phyloP scores from a whole-genome alignment of 805 yeast genomes.

The Tetrapisispora phaffii region DNA sequence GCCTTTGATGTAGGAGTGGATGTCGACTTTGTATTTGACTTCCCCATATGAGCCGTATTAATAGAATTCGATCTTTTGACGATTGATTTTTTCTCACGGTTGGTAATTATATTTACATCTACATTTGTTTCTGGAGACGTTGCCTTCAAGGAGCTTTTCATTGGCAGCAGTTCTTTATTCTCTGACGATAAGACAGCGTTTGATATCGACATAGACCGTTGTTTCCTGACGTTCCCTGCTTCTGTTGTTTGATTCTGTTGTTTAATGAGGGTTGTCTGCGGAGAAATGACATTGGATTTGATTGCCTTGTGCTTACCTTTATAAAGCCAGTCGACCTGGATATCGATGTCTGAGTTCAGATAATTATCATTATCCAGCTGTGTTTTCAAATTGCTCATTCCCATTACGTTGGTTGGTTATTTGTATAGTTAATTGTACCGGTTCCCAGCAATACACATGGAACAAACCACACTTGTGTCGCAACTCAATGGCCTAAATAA shows the following conservation, averaged over 20 bases:
- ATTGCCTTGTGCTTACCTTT: constrained; percentile 44
- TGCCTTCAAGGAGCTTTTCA: neutral
- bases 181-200: constrained; percentile 9
- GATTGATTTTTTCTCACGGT: neutral
- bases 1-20: too few relatives aligned
- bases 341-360: constrained; percentile 29
- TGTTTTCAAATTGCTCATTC: neutral
- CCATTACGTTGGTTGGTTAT: too few relatives aligned
- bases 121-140: too few relatives aligned
- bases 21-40: too few relatives aligned
- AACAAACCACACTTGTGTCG: too few relatives aligned
- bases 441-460: too few relatives aligned
- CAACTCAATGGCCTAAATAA: too few relatives aligned
- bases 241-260: too few relatives aligned
- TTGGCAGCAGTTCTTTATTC: neutral
- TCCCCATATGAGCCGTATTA: constrained; percentile 5
- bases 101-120: neutral
- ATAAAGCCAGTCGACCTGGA: constrained; percentile 79
- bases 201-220: constrained; percentile 18
- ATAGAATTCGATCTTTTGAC: constrained; percentile 9
- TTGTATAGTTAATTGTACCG: too few relatives aligned
- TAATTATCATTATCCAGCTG: neutral
- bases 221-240: constrained; percentile 5
- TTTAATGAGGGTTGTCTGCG: neutral
- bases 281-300: neutral